Base-by-base conservation (phyloP, 2,329 filamentous ascomycete genomes). In the Gnomoniopsis smithogilvyi region DNA sequence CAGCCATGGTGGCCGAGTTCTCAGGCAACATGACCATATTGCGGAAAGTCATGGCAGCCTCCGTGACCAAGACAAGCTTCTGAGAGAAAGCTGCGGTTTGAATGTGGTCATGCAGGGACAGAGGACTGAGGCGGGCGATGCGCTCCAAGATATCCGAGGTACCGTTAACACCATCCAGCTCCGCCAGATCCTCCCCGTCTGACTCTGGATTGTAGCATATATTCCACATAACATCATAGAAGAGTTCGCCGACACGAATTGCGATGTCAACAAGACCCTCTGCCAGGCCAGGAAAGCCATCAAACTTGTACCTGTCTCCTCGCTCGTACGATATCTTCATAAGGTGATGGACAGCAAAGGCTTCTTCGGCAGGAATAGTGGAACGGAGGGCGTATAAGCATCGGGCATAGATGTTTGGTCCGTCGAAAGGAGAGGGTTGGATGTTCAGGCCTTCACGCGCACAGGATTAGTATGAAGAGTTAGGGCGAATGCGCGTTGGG, bases 11-110 rank as follows among this genome's bases (percentile, higher is more conserved):
- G 24, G 82, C 76, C 0, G 94, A 94, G 69, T 99, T 99, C 63
- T 96, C 92, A 22, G 88, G 85, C 21, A 97, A 79, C 73, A 96
- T 90, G n/a, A 93, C 88, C 92, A 99, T 97, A 72, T 99, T 99
- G 54, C 95, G 86, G 47, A 98, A 80, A 19, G 96, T 93, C 50
- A 98, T 78, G 21, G 89, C 87, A 2, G 95, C 92, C 73, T 98
- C 93, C 24, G 89, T 94, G 62, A 96, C 82, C 64, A 91, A 84
- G 14, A 90, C 83, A 61, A 98, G 79, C 46, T 83, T 79, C 63
- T 92, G 87, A 15, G 84, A 81, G 64, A 90, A 91, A 6, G 87
- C 81, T 33, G 85, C 85, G 0, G 91, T 85, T 63, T 93, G 84
- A 26, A 97, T 79, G 66, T 91, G 84, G 62, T 90, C 87, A 2